These are phyloP conservation scores for Pezicula carpinea DNA, from an alignment of 2,329 filamentous ascomycete genomes.

Conservation along the genomic window DNA sequence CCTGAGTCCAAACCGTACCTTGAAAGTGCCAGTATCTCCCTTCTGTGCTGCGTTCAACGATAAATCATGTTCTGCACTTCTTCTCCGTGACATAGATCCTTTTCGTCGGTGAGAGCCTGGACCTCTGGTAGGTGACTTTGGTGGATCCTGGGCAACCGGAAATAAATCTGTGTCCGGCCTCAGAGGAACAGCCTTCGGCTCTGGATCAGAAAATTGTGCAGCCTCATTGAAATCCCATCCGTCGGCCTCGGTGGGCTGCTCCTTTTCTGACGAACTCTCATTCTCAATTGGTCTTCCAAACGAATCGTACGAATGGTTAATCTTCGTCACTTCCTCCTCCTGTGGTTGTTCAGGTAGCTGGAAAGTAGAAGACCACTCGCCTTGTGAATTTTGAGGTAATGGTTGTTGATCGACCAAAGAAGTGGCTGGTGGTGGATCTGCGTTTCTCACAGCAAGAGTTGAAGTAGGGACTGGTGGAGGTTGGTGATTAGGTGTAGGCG, in stretches of 20 bases:
- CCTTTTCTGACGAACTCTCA: conserved; percentile 42
- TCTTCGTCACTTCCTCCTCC: conserved; percentile 53
- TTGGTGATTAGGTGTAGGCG: conserved; percentile 54
- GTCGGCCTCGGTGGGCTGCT: conserved; percentile 53
- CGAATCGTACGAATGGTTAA: conserved; percentile 54
- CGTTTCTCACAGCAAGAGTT: conserved; percentile 32
- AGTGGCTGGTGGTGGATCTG: conserved; percentile 46
- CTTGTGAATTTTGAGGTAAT: conserved; percentile 34
- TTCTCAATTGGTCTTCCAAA: conserved; percentile 46
- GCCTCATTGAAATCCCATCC: conserved; percentile 93
- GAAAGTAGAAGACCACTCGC: conserved; percentile 30
- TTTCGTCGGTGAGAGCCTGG: conserved; percentile 71
- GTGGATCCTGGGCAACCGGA: conserved; percentile 70
- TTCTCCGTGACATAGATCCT: conserved; percentile 69
- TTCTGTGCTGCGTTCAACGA: conserved; percentile 52
- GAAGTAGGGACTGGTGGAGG: conserved; percentile 42
- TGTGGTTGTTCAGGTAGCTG: conserved; percentile 23
- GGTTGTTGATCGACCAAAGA: conserved; percentile 45
- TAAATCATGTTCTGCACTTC: conserved; percentile 64
- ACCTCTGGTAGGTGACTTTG: conserved; percentile 73
- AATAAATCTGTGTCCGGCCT: conserved; percentile 87
- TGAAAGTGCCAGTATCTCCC: conserved; percentile 74
- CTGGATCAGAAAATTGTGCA: conserved; percentile 52
- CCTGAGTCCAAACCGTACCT: conserved; percentile 84
- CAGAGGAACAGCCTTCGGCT: conserved; percentile 45